Evolutionary conservation across 768 basidiomycete genomes (phyloP).

Genomic region (Pleurotus tuoliensis): DNA sequence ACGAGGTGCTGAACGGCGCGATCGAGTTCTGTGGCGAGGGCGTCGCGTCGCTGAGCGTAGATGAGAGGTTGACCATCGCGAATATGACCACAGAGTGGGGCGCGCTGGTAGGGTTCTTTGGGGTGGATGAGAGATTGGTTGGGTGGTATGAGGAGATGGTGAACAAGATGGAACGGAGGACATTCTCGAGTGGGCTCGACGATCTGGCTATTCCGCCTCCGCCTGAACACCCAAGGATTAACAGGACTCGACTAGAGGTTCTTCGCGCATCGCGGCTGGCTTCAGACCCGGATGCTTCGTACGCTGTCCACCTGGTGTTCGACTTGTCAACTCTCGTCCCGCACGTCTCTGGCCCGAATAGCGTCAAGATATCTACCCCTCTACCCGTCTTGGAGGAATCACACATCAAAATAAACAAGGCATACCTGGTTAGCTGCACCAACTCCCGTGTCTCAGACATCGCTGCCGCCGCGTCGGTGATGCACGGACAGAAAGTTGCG

Average conservation of each 20-base stretch:
- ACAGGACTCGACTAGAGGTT: constrained; percentile 61
- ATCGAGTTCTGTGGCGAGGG: constrained; percentile 96
- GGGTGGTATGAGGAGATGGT: constrained; percentile 82
- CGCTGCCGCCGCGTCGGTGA: constrained; percentile 85
- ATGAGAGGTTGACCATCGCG: constrained; percentile 94
- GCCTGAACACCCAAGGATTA: constrained; percentile 84
- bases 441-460: constrained; percentile 97
- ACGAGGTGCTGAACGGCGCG: constrained; percentile 95
- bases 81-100: constrained; percentile 99
- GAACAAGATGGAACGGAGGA: constrained; percentile 69
- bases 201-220: constrained; percentile 59
- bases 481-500: constrained; percentile 75
- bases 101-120: constrained; percentile 93
- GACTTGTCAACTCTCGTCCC: constrained; percentile 94
- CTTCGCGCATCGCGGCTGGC: constrained; percentile 45
- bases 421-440: constrained; percentile 97
- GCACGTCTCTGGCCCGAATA: constrained; percentile 96
- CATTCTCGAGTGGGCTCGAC: constrained; percentile 54
- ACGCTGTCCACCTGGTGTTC: constrained; percentile 84
- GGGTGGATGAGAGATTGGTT: constrained; percentile 77
- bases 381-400: constrained; percentile 76
- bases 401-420: constrained; percentile 87
- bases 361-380: constrained; percentile 94
- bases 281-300: constrained; percentile 77
- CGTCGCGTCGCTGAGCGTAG: constrained; percentile 69